Evolutionary conservation across 169 alveolate species (phyloP), one percentile per base, ranked within the genome.

Genomic region (Eimeria falciformis): DNA sequence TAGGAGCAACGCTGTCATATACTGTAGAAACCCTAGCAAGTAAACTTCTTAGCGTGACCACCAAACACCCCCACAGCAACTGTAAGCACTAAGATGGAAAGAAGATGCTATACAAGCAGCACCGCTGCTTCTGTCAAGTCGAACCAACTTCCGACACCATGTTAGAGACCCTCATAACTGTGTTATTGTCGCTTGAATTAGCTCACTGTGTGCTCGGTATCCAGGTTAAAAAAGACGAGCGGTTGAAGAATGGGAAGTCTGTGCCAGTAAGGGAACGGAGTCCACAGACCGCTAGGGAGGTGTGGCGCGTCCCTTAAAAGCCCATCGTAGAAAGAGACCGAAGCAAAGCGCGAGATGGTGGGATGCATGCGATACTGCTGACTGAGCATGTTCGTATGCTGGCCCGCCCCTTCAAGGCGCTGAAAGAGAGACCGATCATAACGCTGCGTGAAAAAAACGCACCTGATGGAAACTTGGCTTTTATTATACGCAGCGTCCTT

Each of bases 301-400:
- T 94, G 87, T 33, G 56, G 81, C n/a, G 93, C 94, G 43, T 94
- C 93, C 78, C 55, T 50, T 71, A 95, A 83, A 14, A 87, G 92
- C 40, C 92, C 92, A 27, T 95, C 94, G 90, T 95, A 95, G 91
- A 95, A 95, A 1, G 96, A 95, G 93, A 94, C 93, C 43, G 99
- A 97, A 4, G 99, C 99, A 91, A 98, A 99, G 89, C 96, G 96
- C 78, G 99, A 95, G 55, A 99, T 99, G 84, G 92, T 95, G 9
- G 99, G 99, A 93, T 98, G 99, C 99, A 99, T 99, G 93, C 99
- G 98, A 94, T 98, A 99, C 96, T 99, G 99, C 69, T 96, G 95
- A 83, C 97, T 95, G 84, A 98, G 94, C 94, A 97, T 94, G 91
- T 96, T 96, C 71, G 97, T 98, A 47, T 96, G 96, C 73, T 95